A percentile compares a stretch with the other conserved stretches of the same genome.
Conservation (phyloP, 2,329 filamentous ascomycete genomes). For the Fusarium aywerte region DNA sequence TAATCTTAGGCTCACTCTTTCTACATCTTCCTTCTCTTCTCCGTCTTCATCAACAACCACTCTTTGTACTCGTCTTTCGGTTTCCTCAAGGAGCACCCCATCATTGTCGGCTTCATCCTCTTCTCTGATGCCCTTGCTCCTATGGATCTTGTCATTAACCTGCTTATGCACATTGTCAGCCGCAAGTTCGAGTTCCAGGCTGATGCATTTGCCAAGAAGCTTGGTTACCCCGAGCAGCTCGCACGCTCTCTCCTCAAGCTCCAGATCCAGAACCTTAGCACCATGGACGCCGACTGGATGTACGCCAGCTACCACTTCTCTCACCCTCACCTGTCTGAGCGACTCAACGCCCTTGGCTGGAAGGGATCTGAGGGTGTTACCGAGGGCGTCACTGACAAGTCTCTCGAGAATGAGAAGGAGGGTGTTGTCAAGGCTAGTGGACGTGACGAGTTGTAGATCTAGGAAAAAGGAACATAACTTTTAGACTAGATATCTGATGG, state of each 20-base stretch:
- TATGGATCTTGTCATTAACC: slow-evolving; percentile 93
- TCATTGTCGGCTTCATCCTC: slow-evolving; percentile 96
- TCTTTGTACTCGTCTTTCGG: slow-evolving; percentile 93
- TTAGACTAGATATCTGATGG: slow-evolving; percentile 7
- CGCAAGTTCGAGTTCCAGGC: slow-evolving; percentile 97
- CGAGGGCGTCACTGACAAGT: slow-evolving; percentile 52
- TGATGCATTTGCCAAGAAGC: slow-evolving; percentile 84
- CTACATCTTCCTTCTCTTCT: slow-evolving; percentile 97
- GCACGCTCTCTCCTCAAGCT: slow-evolving; percentile 93
- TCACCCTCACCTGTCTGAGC: slow-evolving; percentile 94
- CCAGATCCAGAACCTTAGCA: slow-evolving; percentile 97
- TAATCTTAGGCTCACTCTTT: slow-evolving; percentile 82
- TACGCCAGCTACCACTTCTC: slow-evolving; percentile 99
- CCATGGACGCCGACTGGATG: slow-evolving; percentile 98
- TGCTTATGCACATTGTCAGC: slow-evolving; percentile 95
- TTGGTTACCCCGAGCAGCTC: slow-evolving; percentile 86
- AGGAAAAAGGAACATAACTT: not conserved
- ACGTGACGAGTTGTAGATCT: slow-evolving; percentile 73
- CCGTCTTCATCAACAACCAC: slow-evolving; percentile 94
- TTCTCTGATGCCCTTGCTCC: slow-evolving; percentile 97
- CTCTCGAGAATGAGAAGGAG: slow-evolving; percentile 50
- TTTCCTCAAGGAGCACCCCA: slow-evolving; percentile 83
- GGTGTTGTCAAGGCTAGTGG: slow-evolving; percentile 75
- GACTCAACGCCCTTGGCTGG: slow-evolving; percentile 91
- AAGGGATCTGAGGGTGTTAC: slow-evolving; percentile 66